phyloP scores from a whole-genome alignment of 2,329 filamentous ascomycete genomes.

The Ceratocystis diversiconidia region DNA sequence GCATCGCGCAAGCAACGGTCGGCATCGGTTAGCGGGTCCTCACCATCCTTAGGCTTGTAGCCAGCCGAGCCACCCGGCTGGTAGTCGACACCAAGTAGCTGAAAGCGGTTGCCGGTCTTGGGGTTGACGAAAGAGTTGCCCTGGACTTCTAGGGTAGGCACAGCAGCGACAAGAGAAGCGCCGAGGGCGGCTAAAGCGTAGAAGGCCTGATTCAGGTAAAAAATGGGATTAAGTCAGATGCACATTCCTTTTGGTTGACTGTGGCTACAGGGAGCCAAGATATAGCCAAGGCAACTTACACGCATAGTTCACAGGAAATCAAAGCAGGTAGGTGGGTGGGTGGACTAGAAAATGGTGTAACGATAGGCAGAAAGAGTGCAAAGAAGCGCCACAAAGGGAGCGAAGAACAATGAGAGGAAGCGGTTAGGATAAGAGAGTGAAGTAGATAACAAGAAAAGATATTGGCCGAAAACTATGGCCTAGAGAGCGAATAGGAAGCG shows the following conservation, averaged over 20 bases:
- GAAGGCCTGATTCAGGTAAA: not conserved
- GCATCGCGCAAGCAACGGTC: conserved; percentile 49
- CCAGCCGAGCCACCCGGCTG: conserved; percentile 52
- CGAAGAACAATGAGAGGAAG: not conserved
- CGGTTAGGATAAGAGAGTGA: conserved; percentile 5
- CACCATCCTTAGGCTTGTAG: conserved; percentile 39
- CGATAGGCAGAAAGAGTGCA: not conserved
- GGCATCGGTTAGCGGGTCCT: conserved; percentile 46
- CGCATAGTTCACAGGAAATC: conserved; percentile 11
- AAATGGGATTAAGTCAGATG: not conserved
- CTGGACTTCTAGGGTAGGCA: conserved; percentile 41
- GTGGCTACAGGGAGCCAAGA: not conserved
- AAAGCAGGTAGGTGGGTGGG: not conserved
- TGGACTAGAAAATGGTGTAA: not conserved
- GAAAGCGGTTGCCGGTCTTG: conserved; percentile 44
- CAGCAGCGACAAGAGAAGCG: conserved; percentile 40
- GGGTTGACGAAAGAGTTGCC: conserved; percentile 48
- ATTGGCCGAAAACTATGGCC: not conserved
- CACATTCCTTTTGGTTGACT: not conserved
- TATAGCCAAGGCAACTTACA: conserved; percentile 13
- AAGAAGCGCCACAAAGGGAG: not conserved
- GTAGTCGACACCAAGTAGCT: conserved; percentile 54
- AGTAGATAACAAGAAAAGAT: not conserved
- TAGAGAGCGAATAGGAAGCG: conserved; percentile 20
- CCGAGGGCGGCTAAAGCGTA: conserved; percentile 35